These are phyloP conservation scores for Rutstroemia sp. DNA, from an alignment of 2,329 filamentous ascomycete species.

Conservation along the genomic window DNA sequence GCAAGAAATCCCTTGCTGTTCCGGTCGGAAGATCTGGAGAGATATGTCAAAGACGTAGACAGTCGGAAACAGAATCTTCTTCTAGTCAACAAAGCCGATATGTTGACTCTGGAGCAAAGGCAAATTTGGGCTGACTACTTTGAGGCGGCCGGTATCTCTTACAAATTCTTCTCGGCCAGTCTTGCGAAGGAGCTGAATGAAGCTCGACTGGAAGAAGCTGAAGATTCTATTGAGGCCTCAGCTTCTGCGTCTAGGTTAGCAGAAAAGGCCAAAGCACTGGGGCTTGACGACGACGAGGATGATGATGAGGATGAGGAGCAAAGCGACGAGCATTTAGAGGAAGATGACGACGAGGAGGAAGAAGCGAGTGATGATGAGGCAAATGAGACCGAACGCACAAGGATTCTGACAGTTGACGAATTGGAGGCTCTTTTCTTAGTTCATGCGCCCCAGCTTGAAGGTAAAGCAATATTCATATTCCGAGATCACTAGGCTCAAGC, in stretches of 20 bases:
- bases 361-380: constrained; percentile 27
- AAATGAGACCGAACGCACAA: constrained; percentile 43
- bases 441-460: constrained; percentile 56
- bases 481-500: constrained; percentile 6
- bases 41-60: constrained; percentile 90
- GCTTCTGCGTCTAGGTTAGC: constrained; percentile 17
- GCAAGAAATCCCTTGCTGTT: constrained; percentile 92
- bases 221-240: constrained; percentile 12
- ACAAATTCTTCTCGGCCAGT: constrained; percentile 93
- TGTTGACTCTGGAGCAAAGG: constrained; percentile 88
- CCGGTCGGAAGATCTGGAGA: constrained; percentile 85
- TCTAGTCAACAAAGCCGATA: constrained; percentile 97
- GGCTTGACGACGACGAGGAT: constrained; percentile 32
- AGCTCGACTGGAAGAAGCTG: constrained; percentile 41
- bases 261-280: constrained; percentile 34
- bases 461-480: constrained; percentile 32
- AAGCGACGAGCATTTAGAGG: constrained; percentile 24
- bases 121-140: constrained; percentile 83
- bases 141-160: constrained; percentile 71
- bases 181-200: constrained; percentile 87
- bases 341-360: constrained; percentile 26
- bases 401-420: constrained; percentile 88
- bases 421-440: constrained; percentile 81
- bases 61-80: constrained; percentile 82
- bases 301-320: constrained; percentile 25